Evolutionary conservation across 2,329 filamentous ascomycete genomes (phyloP).

Genomic region (Emericellopsis cladophorae): DNA sequence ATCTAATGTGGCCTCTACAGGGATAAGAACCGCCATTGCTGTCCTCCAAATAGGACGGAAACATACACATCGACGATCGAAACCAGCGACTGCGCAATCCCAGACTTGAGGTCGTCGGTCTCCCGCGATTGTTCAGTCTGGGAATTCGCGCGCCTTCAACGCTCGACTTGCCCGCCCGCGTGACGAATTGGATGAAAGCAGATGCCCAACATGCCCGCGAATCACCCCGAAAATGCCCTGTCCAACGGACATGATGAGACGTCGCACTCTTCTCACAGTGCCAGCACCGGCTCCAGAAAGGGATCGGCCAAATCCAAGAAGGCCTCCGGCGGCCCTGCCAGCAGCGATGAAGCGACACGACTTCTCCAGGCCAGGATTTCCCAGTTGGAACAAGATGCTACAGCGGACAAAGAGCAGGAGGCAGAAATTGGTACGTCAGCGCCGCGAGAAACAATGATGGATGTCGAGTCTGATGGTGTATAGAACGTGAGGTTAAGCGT

Average conservation of each 20-base stretch:
- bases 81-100: too few species aligned
- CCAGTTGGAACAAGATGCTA: conserved; percentile 85
- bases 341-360: conserved; percentile 62
- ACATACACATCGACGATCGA: too few species aligned
- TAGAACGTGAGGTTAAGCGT: conserved; percentile 88
- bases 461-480: not conserved
- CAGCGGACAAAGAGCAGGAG: conserved; percentile 90
- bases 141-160: not conserved
- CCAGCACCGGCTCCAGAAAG: conserved; percentile 60
- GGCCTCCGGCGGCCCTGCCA: too few species aligned
- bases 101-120: too few species aligned
- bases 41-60: too few species aligned
- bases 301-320: conserved; percentile 1
- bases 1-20: too few species aligned
- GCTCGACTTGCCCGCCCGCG: conserved; percentile 3
- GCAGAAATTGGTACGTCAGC: conserved; percentile 71
- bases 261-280: conserved; percentile 33
- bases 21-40: too few species aligned
- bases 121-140: too few species aligned
- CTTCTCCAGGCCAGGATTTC: conserved; percentile 87
- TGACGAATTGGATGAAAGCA: conserved; percentile 7
- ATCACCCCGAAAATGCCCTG: conserved; percentile 26
- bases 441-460: not conserved
- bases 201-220: conserved; percentile 22
- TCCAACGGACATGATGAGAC: conserved; percentile 26